Evolutionary conservation across 768 basidiomycete species (phyloP).

Genomic region (Dentipellis sp.): DNA sequence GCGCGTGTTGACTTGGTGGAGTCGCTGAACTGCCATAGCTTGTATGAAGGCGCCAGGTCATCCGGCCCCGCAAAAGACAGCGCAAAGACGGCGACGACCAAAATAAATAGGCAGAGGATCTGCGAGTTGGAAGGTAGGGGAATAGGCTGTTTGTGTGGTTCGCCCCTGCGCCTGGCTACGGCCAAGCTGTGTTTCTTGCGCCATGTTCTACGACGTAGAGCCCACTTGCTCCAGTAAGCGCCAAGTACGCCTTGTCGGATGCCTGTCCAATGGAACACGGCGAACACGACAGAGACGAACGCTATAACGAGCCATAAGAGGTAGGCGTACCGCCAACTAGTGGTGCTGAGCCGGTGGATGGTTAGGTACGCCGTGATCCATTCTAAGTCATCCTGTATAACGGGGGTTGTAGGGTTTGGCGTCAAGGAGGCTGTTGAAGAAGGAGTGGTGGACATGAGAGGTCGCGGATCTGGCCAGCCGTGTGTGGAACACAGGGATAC

Average conservation of each 20-base stretch:
- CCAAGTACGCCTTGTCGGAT: slow-evolving; percentile 33
- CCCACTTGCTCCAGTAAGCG: slow-evolving; percentile 50
- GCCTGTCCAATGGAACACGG: slow-evolving; percentile 34
- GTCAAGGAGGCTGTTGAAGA: not conserved
- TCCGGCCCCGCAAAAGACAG: slow-evolving; percentile 57
- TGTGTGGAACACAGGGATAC: too few relatives aligned
- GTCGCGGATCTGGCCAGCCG: too few relatives aligned
- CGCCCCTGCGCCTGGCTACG: slow-evolving; percentile 22
- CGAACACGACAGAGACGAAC: slow-evolving; percentile 29
- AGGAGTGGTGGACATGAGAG: not conserved
- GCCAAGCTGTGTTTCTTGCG: slow-evolving; percentile 36
- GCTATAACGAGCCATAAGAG: slow-evolving; percentile 49
- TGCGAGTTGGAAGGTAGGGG: slow-evolving; percentile 58
- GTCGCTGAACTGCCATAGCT: slow-evolving; percentile 33
- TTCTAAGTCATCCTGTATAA: slow-evolving; percentile 32
- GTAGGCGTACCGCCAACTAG: slow-evolving; percentile 48
- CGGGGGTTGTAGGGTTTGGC: slow-evolving; percentile 35
- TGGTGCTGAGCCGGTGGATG: slow-evolving; percentile 43
- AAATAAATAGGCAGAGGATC: slow-evolving; percentile 36
- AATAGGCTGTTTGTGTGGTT: slow-evolving; percentile 31
- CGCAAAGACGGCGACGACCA: slow-evolving; percentile 34
- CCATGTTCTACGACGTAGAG: slow-evolving; percentile 49
- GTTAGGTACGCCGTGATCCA: slow-evolving; percentile 51
- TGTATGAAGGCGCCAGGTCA: slow-evolving; percentile 46
- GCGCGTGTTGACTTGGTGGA: not conserved